phyloP scores from a whole-genome alignment of 306 rosid genomes.

The Adenanthera pavonina region DNA sequence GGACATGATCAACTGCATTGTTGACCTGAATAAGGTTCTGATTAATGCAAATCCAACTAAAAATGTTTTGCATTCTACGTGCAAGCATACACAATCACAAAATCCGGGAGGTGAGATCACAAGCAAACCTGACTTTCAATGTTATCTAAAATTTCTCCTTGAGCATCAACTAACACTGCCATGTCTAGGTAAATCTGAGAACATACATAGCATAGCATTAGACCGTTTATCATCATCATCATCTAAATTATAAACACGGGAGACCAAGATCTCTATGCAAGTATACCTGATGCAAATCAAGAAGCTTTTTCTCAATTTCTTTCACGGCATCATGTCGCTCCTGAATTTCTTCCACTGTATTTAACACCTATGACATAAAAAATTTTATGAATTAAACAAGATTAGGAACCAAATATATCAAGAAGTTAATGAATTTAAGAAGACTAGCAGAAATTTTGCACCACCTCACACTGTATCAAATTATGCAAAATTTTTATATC shows the following conservation, averaged over 20 bases:
- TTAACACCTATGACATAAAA: conserved; percentile 65
- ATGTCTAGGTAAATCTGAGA: conserved; percentile 87
- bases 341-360: conserved; percentile 92
- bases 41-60: conserved; percentile 51
- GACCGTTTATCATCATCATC: neutral
- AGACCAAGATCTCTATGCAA: conserved; percentile 17
- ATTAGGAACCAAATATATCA: conserved; percentile 1
- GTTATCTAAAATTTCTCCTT: conserved; percentile 90
- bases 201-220: conserved; percentile 29
- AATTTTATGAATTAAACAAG: conserved; percentile 29
- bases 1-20: conserved; percentile 75
- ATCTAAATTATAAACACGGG: conserved; percentile 3
- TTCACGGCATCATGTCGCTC: conserved; percentile 92
- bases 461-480: neutral
- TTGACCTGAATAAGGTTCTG: conserved; percentile 69
- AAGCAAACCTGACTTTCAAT: conserved; percentile 90
- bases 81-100: conserved; percentile 33
- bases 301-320: conserved; percentile 94
- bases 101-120: conserved; percentile 26
- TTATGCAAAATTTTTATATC: neutral
- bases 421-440: conserved; percentile 24
- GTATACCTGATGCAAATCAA: conserved; percentile 91
- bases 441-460: neutral
- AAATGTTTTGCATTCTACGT: conserved; percentile 35
- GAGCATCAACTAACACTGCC: conserved; percentile 97